Conservation (phyloP, 2,329 filamentous ascomycete species). For the Colletotrichum orchidophilum region DNA sequence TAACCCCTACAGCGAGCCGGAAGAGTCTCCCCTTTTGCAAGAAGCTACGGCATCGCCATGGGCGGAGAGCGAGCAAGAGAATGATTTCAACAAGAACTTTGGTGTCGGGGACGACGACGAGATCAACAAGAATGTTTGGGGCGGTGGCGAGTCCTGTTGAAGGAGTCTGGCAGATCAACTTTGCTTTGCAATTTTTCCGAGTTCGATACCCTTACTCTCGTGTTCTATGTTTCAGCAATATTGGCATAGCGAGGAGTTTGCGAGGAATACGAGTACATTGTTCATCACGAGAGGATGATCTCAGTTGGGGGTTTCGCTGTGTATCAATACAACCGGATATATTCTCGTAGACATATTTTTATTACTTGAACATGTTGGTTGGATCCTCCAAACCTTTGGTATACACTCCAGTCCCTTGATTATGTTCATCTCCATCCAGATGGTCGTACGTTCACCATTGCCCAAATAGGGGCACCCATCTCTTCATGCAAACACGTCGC, state of each 20-base stretch:
- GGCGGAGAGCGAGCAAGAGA: conserved; percentile 27
- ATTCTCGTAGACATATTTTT: neutral
- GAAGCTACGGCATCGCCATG: conserved; percentile 30
- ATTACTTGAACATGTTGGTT: neutral
- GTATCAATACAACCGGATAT: neutral
- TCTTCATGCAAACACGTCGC: too few relatives aligned
- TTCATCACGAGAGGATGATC: neutral
- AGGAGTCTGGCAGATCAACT: neutral
- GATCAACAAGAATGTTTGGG: conserved; percentile 57
- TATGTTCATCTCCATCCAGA: neutral
- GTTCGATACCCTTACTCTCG: conserved; percentile 30
- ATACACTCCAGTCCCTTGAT: neutral
- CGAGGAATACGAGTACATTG: conserved; percentile 14
- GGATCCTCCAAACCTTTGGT: too few relatives aligned
- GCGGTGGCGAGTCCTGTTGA: conserved; percentile 24
- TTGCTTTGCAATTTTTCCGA: conserved; percentile 18
- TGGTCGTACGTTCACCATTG: too few relatives aligned
- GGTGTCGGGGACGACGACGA: conserved; percentile 50
- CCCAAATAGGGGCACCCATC: too few relatives aligned
- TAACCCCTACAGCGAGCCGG: neutral
- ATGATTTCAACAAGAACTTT: conserved; percentile 26
- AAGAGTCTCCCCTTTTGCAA: conserved; percentile 16
- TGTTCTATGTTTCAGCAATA: conserved; percentile 33
- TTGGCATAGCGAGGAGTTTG: conserved; percentile 42
- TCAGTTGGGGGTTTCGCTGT: neutral